A percentile compares a stretch with the other conserved stretches of the same genome.
phyloP scores from a whole-genome alignment of 2,329 filamentous ascomycete species.

The Aaosphaeria arxii region DNA sequence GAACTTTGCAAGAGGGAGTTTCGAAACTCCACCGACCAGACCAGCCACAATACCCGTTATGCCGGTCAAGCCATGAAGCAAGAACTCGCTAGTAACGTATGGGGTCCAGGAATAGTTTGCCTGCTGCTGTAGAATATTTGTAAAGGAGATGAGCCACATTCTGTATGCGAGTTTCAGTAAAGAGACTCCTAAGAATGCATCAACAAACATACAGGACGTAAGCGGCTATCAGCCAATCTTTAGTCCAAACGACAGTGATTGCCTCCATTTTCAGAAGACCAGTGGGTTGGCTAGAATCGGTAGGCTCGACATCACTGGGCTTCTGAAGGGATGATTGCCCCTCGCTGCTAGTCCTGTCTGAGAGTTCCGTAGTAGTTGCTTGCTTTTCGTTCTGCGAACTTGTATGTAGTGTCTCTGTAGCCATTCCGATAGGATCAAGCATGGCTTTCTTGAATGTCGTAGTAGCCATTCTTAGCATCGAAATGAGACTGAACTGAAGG shows the following conservation, averaged over 20 bases:
- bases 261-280: slow-evolving; percentile 33
- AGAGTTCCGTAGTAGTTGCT: no score
- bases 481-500: no score
- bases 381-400: no score
- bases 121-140: slow-evolving; percentile 43
- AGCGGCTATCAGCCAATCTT: slow-evolving; percentile 21
- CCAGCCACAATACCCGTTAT: slow-evolving; percentile 30
- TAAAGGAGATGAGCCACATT: slow-evolving; percentile 44
- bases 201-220: slow-evolving; percentile 23
- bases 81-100: slow-evolving; percentile 37
- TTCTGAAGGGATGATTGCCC: neutral
- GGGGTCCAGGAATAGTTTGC: slow-evolving; percentile 37
- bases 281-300: neutral
- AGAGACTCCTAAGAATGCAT: neutral
- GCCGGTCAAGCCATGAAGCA: slow-evolving; percentile 26
- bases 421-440: no score
- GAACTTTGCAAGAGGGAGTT: slow-evolving; percentile 37
- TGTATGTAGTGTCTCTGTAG: no score
- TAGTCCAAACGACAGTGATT: slow-evolving; percentile 32
- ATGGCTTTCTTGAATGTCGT: no score
- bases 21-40: slow-evolving; percentile 31
- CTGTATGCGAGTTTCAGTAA: neutral
- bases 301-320: neutral
- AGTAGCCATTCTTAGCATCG: no score
- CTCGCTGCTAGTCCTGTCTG: no score